Conservation (phyloP, 1,139 yeast species). For the Blastobotrys capitulatus region DNA sequence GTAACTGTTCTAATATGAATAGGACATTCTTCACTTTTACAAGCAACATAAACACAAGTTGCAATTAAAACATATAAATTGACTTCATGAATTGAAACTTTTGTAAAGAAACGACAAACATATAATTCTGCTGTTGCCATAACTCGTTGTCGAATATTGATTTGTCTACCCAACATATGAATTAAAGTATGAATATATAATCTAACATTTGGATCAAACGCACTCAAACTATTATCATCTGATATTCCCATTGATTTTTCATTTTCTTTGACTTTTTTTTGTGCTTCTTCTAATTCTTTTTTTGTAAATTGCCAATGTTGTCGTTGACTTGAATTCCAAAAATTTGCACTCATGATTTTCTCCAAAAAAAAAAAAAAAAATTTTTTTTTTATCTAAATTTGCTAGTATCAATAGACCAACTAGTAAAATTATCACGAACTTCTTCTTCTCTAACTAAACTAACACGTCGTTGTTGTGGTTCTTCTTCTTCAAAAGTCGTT, state of each 20-base stretch:
- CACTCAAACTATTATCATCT: constrained; percentile 12
- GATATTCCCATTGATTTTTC: constrained; percentile 25
- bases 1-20: constrained; percentile 83
- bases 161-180: constrained; percentile 69
- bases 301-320: constrained; percentile 56
- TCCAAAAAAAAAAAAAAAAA: neutral
- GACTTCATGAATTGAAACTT: constrained; percentile 71
- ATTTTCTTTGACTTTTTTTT: constrained; percentile 32
- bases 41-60: constrained; percentile 81
- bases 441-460: constrained; percentile 18
- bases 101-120: constrained; percentile 63
- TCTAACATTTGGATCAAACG: constrained; percentile 39
- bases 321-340: constrained; percentile 64
- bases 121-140: constrained; percentile 87
- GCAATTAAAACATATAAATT: constrained; percentile 77
- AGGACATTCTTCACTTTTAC: constrained; percentile 94
- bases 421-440: constrained; percentile 20
- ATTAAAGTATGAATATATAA: constrained; percentile 44
- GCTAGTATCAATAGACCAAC: constrained; percentile 18
- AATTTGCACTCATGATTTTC: constrained; percentile 45
- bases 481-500: constrained; percentile 5
- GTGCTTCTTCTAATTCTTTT: constrained; percentile 39
- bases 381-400: neutral
- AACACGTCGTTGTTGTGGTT: neutral
- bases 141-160: constrained; percentile 75